Base-by-base conservation (phyloP, 1,139 yeast species). In the Kodamaea sp. region DNA sequence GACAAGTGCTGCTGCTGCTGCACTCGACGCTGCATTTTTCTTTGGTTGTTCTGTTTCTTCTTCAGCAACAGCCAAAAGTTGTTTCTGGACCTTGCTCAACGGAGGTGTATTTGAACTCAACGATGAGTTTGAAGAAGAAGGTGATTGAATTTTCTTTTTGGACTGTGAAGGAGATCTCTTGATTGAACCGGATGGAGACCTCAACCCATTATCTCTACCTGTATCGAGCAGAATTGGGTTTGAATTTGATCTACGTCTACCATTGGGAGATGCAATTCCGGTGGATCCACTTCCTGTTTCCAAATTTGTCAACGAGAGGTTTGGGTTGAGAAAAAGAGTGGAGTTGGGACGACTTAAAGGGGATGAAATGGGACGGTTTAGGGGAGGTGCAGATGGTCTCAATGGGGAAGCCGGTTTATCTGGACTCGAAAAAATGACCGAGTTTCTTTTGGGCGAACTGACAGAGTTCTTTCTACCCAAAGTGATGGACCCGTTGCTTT, bases 201-300 rank as follows among this genome's bases (percentile, higher is more conserved):
- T 37, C 8, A 40, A 10, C 2, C 27, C 29, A 4, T 15, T 15
- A 4, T 15, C 20, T 15, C 11, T 25, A 7, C 35, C 43, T n/a
- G 25, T 28, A 10, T 40, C 43, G 20, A 40, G 49, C 26, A 47
- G 51, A 25, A 54, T 52, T 23, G 74, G 74, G 41, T 67, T 73
- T 1, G 75, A 68, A 43, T 62, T 67, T 3, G 75, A 64, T 38
- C 75, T 56, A 26, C 63, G 57, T 20, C 73, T 59, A 2, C 62
- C 62, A 2, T 41, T 41, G 1, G 46, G 44, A 2, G 53, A 37
- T 1, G 46, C 9, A 27, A 7, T 6, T 24, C 27, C 11, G 27
- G 30, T 26, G 27, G 36, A 10, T 27, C 27, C 7, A 6, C 20
- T 15, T 15, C 39, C 29, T 11, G 40, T 31, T 22, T 49, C 54